phyloP scores from a whole-genome alignment of 176 grass and related monocot genomes.

The Avena sativa region DNA sequence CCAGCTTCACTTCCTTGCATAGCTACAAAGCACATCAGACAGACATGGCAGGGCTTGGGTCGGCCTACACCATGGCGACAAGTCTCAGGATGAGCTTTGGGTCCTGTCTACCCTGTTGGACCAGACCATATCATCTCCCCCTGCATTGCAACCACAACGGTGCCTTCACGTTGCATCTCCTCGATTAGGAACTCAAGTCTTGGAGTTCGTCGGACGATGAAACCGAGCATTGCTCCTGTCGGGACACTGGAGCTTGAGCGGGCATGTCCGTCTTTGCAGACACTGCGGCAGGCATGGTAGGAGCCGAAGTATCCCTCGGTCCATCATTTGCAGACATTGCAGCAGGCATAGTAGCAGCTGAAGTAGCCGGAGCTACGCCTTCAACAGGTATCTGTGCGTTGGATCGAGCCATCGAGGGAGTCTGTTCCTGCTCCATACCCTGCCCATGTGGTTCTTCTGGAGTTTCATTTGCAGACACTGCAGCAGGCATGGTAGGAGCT shows the following conservation, averaged over 20 bases:
- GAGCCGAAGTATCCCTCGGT: background rate
- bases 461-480: background rate
- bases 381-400: background rate
- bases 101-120: background rate
- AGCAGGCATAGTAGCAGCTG: background rate
- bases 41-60: background rate
- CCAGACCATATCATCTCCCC: slow-evolving; percentile 21
- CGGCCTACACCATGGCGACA: background rate
- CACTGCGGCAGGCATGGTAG: background rate
- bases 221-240: background rate
- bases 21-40: background rate
- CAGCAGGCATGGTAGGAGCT: background rate
- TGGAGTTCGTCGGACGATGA: slow-evolving; percentile 24
- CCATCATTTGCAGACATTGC: background rate
- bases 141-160: slow-evolving; percentile 14
- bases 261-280: background rate
- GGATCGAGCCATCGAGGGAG: background rate
- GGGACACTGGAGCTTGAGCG: background rate
- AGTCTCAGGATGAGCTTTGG: background rate
- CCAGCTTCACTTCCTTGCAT: background rate
- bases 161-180: slow-evolving; percentile 19
- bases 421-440: background rate
- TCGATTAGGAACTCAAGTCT: slow-evolving; percentile 15
- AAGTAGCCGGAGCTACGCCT: too few relatives aligned
- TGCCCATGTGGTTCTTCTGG: background rate